These are phyloP conservation scores for Rhododendron molle DNA, from an alignment of 148 eudicot species.

Conservation along the genomic window DNA sequence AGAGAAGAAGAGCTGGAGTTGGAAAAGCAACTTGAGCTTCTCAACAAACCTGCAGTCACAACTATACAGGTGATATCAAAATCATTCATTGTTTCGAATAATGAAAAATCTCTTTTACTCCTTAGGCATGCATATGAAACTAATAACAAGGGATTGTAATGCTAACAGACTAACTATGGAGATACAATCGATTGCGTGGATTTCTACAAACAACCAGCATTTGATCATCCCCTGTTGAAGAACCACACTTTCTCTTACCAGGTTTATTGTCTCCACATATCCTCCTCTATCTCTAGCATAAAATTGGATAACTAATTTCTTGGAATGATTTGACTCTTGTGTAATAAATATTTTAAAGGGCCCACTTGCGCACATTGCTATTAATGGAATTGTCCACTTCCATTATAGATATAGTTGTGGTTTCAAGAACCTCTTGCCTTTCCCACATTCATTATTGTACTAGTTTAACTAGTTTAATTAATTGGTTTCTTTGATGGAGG, in stretches of 20 bases:
- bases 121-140: neutral
- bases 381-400: too few relatives aligned
- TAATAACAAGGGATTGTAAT: neutral
- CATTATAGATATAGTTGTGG: too few relatives aligned
- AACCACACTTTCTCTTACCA: neutral
- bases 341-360: too few relatives aligned
- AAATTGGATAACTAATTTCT: neutral
- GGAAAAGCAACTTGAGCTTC: conserved; percentile 1
- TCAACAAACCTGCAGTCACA: neutral
- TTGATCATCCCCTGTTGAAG: neutral
- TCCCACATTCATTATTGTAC: too few relatives aligned
- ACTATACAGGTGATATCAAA: neutral
- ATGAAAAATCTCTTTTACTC: neutral
- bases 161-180: neutral
- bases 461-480: too few relatives aligned
- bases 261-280: neutral
- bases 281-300: neutral
- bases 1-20: neutral
- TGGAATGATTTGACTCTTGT: neutral
- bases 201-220: neutral
- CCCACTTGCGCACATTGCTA: too few relatives aligned
- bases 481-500: too few relatives aligned
- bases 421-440: too few relatives aligned
- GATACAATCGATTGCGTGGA: neutral
- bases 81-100: neutral